A percentile compares a stretch with the other conserved stretches of the same genome.
These are phyloP conservation scores for Nasturtium officinale DNA, from an alignment of 345 rosid species.

Conservation along the genomic window DNA sequence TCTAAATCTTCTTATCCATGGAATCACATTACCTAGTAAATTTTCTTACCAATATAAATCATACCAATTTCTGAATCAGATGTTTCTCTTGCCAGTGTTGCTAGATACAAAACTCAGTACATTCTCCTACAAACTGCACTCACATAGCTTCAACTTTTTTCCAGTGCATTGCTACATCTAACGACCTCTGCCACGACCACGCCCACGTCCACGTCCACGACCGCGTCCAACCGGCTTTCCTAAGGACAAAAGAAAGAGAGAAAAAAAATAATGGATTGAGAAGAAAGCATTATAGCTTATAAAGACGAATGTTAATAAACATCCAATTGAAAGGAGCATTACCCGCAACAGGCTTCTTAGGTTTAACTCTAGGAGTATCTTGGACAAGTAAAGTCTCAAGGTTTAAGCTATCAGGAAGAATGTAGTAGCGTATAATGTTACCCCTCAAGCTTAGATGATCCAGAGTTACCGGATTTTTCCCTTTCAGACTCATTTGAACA, in stretches of 20 bases:
- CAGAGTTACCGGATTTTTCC: conserved; percentile 81
- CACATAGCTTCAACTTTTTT: conserved; percentile 19
- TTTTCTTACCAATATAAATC: conserved; percentile 14
- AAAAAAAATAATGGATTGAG: conserved; percentile 5
- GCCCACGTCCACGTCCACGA: conserved; percentile 88
- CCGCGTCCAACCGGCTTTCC: conserved; percentile 92
- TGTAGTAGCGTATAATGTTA: conserved; percentile 92
- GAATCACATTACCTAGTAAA: conserved; percentile 21
- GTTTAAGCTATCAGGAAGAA: conserved; percentile 98
- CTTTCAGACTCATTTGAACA: conserved; percentile 88
- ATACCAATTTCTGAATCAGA: conserved; percentile 13
- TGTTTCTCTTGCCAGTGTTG: conserved; percentile 29
- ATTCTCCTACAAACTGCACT: conserved; percentile 27
- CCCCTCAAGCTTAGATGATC: conserved; percentile 97
- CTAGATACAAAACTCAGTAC: conserved; percentile 29
- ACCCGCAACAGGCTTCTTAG: conserved; percentile 98
- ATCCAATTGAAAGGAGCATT: conserved; percentile 44
- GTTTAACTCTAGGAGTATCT: conserved; percentile 93
- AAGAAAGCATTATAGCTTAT: background rate
- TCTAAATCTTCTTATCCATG: conserved; percentile 25
- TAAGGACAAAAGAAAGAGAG: conserved; percentile 32
- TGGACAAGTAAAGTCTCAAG: conserved; percentile 96
- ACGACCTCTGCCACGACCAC: conserved; percentile 86
- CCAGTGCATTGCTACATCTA: conserved; percentile 40
- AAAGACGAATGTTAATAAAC: background rate